These are phyloP conservation scores for Pyrenochaeta sp. DNA, from an alignment of 2,329 filamentous ascomycete genomes.

Conservation along the genomic window DNA sequence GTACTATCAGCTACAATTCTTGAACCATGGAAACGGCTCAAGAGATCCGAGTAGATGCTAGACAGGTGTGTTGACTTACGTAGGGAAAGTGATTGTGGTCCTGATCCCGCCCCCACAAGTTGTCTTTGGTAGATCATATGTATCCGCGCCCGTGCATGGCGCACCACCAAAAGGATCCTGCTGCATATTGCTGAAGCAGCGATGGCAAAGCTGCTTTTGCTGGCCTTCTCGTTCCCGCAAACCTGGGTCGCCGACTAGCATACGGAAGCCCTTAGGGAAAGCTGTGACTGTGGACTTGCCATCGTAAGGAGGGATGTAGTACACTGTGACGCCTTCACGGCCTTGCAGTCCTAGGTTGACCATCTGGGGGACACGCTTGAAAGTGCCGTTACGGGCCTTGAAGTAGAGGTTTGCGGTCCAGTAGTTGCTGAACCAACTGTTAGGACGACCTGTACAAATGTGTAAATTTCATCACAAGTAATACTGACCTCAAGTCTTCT, in stretches of 20 bases:
- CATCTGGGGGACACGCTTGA: constrained; percentile 41
- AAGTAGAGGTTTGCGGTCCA: constrained; percentile 42
- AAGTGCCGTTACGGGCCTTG: constrained; percentile 37
- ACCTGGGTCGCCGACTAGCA: constrained; percentile 21
- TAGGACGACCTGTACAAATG: not conserved
- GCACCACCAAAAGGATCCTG: not conserved
- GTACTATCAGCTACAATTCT: not conserved
- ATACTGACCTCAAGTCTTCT: constrained; percentile 20
- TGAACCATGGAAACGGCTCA: too few relatives aligned
- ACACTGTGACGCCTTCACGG: constrained; percentile 38
- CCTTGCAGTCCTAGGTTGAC: constrained; percentile 35
- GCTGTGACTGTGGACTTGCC: constrained; percentile 55
- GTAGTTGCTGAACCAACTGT: constrained; percentile 22
- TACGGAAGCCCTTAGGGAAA: constrained; percentile 56
- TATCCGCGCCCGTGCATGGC: not conserved
- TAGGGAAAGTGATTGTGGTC: not conserved
- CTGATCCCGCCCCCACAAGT: not conserved
- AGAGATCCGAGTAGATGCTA: too few relatives aligned
- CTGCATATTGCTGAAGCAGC: not conserved
- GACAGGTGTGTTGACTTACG: not conserved
- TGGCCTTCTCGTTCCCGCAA: not conserved
- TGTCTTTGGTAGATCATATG: not conserved
- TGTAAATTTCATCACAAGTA: too few relatives aligned
- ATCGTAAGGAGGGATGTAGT: constrained; percentile 43
- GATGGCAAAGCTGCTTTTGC: not conserved